Evolutionary conservation across 2,329 filamentous ascomycete genomes (phyloP).

Genomic region (Penicillium corylophilum): DNA sequence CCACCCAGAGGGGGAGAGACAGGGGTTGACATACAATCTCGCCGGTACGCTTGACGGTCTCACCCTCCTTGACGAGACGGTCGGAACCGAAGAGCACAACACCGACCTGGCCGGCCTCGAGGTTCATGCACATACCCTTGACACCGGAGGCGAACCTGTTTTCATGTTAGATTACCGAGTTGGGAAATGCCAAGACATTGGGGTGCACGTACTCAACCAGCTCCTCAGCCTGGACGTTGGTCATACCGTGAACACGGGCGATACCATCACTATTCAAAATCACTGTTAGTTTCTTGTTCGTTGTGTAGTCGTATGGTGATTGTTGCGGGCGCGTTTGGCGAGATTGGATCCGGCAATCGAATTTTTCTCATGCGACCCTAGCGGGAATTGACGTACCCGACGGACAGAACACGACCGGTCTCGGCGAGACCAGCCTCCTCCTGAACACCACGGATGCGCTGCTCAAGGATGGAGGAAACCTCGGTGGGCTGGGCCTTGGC

Average conservation of each 20-base stretch:
- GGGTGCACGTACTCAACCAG: slow-evolving; percentile 85
- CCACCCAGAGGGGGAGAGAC: background rate
- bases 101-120: slow-evolving; percentile 99
- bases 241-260: slow-evolving; percentile 98
- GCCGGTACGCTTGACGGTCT: slow-evolving; percentile 99
- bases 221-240: slow-evolving; percentile 99
- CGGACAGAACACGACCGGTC: slow-evolving; percentile 97
- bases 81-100: slow-evolving; percentile 99
- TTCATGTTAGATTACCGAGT: slow-evolving; percentile 25
- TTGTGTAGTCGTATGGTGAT: slow-evolving; percentile 9
- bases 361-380: slow-evolving; percentile 29
- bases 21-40: slow-evolving; percentile 75
- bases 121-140: slow-evolving; percentile 99
- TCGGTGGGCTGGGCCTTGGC: slow-evolving; percentile 95
- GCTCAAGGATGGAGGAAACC: slow-evolving; percentile 98
- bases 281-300: slow-evolving; percentile 20
- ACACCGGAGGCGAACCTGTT: slow-evolving; percentile 95
- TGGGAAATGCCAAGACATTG: slow-evolving; percentile 17
- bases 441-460: slow-evolving; percentile 97
- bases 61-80: slow-evolving; percentile 98
- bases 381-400: slow-evolving; percentile 72
- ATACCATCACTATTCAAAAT: slow-evolving; percentile 86
- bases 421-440: slow-evolving; percentile 95
- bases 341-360: slow-evolving; percentile 27
- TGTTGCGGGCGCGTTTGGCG: slow-evolving; percentile 24